Evolutionary conservation across 1,284 basidiomycete genomes (phyloP).

Genomic region (Pseudozyma hubeiensis): DNA sequence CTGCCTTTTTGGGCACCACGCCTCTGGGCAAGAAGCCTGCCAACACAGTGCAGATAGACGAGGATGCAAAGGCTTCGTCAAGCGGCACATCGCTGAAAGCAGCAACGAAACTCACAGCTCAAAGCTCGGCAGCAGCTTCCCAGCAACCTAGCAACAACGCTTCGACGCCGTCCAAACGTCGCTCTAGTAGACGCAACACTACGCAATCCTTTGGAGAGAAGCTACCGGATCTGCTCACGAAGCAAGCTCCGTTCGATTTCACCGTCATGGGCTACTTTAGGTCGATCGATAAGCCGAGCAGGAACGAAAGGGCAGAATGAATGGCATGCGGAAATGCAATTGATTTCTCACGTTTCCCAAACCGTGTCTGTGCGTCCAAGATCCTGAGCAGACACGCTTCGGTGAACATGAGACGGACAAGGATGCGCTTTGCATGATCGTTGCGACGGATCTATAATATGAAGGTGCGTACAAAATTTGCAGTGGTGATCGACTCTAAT

Average conservation of each 20-base stretch:
- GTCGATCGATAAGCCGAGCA: slow-evolving; percentile 30
- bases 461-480: too few relatives aligned
- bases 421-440: too few relatives aligned
- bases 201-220: slow-evolving; percentile 47
- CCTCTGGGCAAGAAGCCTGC: slow-evolving; percentile 13
- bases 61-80: neutral
- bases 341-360: too few relatives aligned
- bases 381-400: too few relatives aligned
- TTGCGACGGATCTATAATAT: too few relatives aligned
- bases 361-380: too few relatives aligned
- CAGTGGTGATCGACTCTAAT: neutral
- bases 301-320: neutral
- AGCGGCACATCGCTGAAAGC: neutral
- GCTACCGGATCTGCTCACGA: slow-evolving; percentile 32
- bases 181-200: slow-evolving; percentile 26
- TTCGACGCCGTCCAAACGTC: slow-evolving; percentile 16
- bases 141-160: neutral
- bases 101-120: neutral
- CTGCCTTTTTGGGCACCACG: slow-evolving; percentile 37
- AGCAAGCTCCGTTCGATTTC: slow-evolving; percentile 29
- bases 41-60: neutral
- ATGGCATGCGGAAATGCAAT: slow-evolving; percentile 1
- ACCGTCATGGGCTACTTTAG: slow-evolving; percentile 37
- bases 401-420: too few relatives aligned
- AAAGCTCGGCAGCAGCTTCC: neutral